These are phyloP conservation scores for Moniliella sp. DNA, from an alignment of 1,284 basidiomycete species.

Conservation along the genomic window DNA sequence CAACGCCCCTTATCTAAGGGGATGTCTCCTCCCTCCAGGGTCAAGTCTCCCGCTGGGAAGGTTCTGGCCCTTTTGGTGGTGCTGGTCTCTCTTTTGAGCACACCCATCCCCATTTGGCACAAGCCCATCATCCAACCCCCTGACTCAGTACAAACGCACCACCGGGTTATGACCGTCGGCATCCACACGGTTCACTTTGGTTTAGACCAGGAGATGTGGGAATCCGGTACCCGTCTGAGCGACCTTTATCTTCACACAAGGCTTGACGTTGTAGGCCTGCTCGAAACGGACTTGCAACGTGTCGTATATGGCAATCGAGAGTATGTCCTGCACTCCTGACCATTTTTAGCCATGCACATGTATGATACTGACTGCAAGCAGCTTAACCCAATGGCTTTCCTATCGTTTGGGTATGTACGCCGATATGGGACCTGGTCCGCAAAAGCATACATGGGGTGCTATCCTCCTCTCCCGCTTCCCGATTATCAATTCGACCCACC, in stretches of 20 bases:
- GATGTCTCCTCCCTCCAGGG: too few relatives aligned
- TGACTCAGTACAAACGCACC: too few relatives aligned
- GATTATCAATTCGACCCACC: conserved; percentile 68
- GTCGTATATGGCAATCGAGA: conserved; percentile 74
- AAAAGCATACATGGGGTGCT: conserved; percentile 61
- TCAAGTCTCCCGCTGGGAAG: too few relatives aligned
- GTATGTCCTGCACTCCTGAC: background rate
- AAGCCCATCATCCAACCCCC: background rate
- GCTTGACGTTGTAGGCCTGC: conserved; percentile 38
- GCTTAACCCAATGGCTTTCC: conserved; percentile 20
- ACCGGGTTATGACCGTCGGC: conserved; percentile 57
- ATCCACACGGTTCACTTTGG: conserved; percentile 51
- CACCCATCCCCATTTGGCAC: background rate
- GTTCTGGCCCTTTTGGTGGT: background rate
- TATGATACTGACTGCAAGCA: too few relatives aligned
- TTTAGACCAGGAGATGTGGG: conserved; percentile 24
- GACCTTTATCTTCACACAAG: conserved; percentile 42
- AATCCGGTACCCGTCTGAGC: conserved; percentile 43
- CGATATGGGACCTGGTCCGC: conserved; percentile 60
- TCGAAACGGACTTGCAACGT: conserved; percentile 67
- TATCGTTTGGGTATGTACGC: conserved; percentile 52
- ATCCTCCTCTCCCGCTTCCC: conserved; percentile 47
- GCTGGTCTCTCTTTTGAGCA: background rate
- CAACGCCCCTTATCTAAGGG: too few relatives aligned
- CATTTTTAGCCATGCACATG: too few relatives aligned